phyloP scores from a whole-genome alignment of 2,329 filamentous ascomycete species.

The Penicillium frequentans region DNA sequence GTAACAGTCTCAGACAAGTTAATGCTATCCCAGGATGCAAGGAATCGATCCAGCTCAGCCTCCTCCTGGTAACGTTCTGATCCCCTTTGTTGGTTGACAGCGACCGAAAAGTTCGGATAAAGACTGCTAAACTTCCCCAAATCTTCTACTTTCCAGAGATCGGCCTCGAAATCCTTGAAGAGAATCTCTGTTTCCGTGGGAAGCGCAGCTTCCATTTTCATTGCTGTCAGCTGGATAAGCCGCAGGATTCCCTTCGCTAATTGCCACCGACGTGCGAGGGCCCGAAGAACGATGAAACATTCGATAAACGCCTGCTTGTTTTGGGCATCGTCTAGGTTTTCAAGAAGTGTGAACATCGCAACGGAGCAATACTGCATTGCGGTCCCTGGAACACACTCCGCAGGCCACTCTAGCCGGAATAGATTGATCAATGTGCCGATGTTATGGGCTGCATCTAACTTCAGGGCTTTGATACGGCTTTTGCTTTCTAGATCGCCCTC shows the following conservation, averaged over 20 bases:
- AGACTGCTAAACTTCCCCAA: slow-evolving; percentile 16
- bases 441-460: too few species aligned
- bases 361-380: slow-evolving; percentile 26
- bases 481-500: too few species aligned
- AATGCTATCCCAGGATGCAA: too few species aligned
- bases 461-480: too few species aligned
- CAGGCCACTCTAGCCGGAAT: too few species aligned
- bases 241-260: slow-evolving; percentile 18
- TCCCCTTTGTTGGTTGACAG: too few species aligned
- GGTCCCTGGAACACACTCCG: too few species aligned
- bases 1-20: too few species aligned
- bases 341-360: slow-evolving; percentile 29
- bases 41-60: too few species aligned
- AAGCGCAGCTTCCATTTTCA: slow-evolving; percentile 16
- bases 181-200: slow-evolving; percentile 23
- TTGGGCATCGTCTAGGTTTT: slow-evolving; percentile 19
- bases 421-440: too few species aligned
- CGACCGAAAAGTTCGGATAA: slow-evolving; percentile 18
- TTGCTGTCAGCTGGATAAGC: slow-evolving; percentile 23
- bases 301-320: slow-evolving; percentile 27
- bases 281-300: slow-evolving; percentile 23
- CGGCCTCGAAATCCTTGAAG: slow-evolving; percentile 23
- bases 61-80: too few species aligned
- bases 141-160: slow-evolving; percentile 15
- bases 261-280: slow-evolving; percentile 25